Evolutionary conservation across 2,329 filamentous ascomycete genomes (phyloP).

Genomic region (Penicillium crustosum): DNA sequence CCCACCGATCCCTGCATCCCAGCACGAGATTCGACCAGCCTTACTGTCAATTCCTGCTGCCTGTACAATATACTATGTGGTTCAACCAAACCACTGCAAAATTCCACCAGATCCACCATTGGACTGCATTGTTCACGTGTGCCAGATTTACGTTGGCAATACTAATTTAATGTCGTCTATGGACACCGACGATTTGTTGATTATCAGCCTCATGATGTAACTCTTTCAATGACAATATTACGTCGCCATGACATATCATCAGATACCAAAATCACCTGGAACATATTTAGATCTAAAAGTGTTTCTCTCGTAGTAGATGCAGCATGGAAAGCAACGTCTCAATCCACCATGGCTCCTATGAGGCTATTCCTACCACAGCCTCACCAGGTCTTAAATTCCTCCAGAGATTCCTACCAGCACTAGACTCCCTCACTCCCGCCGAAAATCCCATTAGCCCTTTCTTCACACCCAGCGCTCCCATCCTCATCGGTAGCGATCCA

Average conservation of each 20-base stretch:
- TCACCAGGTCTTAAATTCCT: slow-evolving; percentile 25
- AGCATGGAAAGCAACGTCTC: slow-evolving; percentile 11
- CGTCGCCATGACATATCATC: slow-evolving; percentile 1
- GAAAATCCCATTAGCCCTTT: slow-evolving; percentile 11
- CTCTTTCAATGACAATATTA: not conserved
- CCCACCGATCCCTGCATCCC: not conserved
- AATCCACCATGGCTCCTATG: slow-evolving; percentile 23
- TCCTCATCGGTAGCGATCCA: slow-evolving; percentile 21
- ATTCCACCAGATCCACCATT: not conserved
- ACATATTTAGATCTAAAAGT: not conserved
- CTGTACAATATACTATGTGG: not conserved
- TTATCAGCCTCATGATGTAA: slow-evolving; percentile 9
- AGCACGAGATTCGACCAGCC: not conserved
- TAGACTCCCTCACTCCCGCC: slow-evolving; percentile 17
- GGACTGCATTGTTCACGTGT: not conserved
- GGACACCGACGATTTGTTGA: not conserved
- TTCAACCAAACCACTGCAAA: not conserved
- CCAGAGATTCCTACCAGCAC: slow-evolving; percentile 19
- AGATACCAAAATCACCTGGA: not conserved
- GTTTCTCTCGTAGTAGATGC: not conserved
- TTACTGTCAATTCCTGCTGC: not conserved
- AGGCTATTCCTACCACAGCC: slow-evolving; percentile 16
- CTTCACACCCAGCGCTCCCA: slow-evolving; percentile 18
- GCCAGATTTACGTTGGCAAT: not conserved
- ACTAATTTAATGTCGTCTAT: not conserved